Evolutionary conservation across 441 rosid genomes (phyloP), one percentile per base, ranked within the genome.

Genomic region (Syzygium syzygioides): DNA sequence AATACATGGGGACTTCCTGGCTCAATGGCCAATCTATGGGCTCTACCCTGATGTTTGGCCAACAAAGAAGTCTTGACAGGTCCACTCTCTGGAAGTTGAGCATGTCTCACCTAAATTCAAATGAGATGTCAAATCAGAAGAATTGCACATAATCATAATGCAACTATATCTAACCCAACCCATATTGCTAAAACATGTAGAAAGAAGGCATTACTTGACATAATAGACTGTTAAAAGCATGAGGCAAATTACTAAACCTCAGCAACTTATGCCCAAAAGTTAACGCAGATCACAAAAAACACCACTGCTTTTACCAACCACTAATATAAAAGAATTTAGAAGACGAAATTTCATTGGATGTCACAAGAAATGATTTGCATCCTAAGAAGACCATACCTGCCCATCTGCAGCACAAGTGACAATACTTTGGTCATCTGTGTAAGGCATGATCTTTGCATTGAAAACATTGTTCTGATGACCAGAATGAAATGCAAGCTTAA

Each of bases 1-100:
- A 98, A 95, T 87, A 94, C 89, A 90, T 95, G 94, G 87, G 99
- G 95, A 90, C 96, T 98, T 76, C 99, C 98, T 48, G 99, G 99
- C 90, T 97, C 99, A 91, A 96, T 89, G 86, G 98, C 96, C 89
- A 97, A 91, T 88, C 95, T 98, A 94, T 95, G 98, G 62, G 94
- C 98, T 86, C 95, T 90, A 88, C 96, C 95, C 18, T 93, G 90
- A 90, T 98, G 99, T 89, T 88, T 92, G 56, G 94, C 96, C 56
- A 98, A 91, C 88, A 94, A 79, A 87, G 88, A 85, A 80, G 97
- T 95, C 89, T 94, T 90, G 85, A 98, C 99, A 85, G 80, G 84
- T 62, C 95, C 98, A 89, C 90, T 54, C 86, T 97, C 99, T 53
- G 92, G 91, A 90, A 97, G 92, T 62, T 92, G 95, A 57, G 97